Conservation (phyloP, 208 protist genomes). For the Crithidia bombi region DNA sequence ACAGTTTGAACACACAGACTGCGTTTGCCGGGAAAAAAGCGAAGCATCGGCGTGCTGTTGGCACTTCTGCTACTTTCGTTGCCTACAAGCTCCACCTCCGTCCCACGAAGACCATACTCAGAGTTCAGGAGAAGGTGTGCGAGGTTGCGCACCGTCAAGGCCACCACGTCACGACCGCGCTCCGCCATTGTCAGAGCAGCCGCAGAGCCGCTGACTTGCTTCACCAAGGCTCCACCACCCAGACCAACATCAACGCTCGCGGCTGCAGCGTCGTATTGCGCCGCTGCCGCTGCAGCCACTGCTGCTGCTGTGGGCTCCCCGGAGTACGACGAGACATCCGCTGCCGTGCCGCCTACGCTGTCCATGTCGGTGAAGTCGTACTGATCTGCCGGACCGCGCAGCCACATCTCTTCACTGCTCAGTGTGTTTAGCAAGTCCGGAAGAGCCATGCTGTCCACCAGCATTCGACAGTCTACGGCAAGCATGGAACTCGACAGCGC, state of each 20-base stretch:
- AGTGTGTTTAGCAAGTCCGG: conserved; percentile 50
- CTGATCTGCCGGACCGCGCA: conserved; percentile 21
- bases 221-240: background rate
- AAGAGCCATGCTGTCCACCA: conserved; percentile 65
- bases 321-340: background rate
- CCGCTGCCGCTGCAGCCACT: background rate
- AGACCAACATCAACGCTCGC: background rate
- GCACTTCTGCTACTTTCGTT: background rate
- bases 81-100: conserved; percentile 4
- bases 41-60: conserved; percentile 24
- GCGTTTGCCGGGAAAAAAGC: conserved; percentile 29
- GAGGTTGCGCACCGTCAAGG: conserved; percentile 63
- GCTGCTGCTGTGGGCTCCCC: background rate
- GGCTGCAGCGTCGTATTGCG: background rate
- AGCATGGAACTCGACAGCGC: conserved; percentile 57
- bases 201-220: background rate
- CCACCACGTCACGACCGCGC: conserved; percentile 48
- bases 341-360: background rate
- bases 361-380: conserved; percentile 20
- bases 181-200: conserved; percentile 21
- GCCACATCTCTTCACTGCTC: conserved; percentile 34
- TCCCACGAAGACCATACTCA: conserved; percentile 48
- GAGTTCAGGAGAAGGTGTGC: conserved; percentile 55
- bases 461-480: conserved; percentile 58
- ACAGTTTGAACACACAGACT: conserved; percentile 12